Evolutionary conservation across 2,329 filamentous ascomycete genomes (phyloP).

Genomic region (Aspergillus aculeatus): DNA sequence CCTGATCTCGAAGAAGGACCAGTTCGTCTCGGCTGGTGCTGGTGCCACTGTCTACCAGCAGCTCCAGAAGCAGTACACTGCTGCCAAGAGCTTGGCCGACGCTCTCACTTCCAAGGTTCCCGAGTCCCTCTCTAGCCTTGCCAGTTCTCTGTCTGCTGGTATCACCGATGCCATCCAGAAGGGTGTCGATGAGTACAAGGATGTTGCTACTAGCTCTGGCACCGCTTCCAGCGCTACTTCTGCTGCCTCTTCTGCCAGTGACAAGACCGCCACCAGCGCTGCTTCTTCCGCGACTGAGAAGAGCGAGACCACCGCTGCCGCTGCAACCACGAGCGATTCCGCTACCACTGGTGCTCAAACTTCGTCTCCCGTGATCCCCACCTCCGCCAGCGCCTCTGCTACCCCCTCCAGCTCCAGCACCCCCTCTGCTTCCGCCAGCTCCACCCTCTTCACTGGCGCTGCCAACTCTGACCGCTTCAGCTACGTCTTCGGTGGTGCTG

Average conservation of each 20-base stretch:
- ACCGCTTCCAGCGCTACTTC: constrained; percentile 6
- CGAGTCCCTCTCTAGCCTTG: constrained; percentile 21
- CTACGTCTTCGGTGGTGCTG: constrained; percentile 9
- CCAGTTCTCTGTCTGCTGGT: constrained; percentile 27
- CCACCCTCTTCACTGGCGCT: constrained; percentile 14
- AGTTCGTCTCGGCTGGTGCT: constrained; percentile 25
- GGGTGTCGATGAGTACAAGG: constrained; percentile 29
- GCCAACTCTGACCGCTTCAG: constrained; percentile 13
- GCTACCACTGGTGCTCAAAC: neutral
- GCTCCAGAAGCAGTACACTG: constrained; percentile 28
- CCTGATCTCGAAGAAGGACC: constrained; percentile 28
- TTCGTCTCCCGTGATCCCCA: neutral
- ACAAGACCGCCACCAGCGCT: constrained; percentile 7
- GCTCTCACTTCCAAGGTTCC: constrained; percentile 36
- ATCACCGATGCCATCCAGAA: constrained; percentile 34
- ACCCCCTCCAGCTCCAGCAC: constrained; percentile 11
- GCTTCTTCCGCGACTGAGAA: constrained; percentile 6
- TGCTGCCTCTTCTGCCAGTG: neutral
- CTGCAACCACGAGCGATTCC: constrained; percentile 4
- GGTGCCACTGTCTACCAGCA: constrained; percentile 21
- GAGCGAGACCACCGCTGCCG: constrained; percentile 3
- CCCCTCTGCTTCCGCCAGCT: constrained; percentile 1
- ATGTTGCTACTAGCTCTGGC: constrained; percentile 10
- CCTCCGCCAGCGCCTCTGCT: constrained; percentile 3
- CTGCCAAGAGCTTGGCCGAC: constrained; percentile 24